phyloP scores from a whole-genome alignment of 371 early-diverging fungal species.

The Circinella umbellata region DNA sequence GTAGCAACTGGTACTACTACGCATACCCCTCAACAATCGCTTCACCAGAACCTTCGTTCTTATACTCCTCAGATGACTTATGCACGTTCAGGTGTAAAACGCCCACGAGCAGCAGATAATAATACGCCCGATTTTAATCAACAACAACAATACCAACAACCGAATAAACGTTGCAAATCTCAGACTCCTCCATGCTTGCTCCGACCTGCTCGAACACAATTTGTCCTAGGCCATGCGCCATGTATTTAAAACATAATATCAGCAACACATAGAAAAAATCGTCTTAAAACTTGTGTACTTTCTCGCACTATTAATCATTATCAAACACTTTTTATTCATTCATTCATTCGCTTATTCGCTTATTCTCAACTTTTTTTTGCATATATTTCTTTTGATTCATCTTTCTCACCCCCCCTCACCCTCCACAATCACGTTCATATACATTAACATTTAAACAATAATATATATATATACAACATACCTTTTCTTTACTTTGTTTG shows the following conservation, averaged over 20 bases:
- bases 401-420: not conserved
- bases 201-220: slow-evolving; percentile 1
- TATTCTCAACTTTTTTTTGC: not conserved
- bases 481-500: too few species aligned
- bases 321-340: not conserved
- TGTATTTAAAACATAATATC: slow-evolving; percentile 6
- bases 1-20: not conserved
- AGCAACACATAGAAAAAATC: too few species aligned
- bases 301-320: not conserved
- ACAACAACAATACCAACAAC: slow-evolving; percentile 1
- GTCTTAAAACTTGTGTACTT: not conserved
- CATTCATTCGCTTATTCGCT: not conserved
- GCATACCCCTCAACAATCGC: not conserved
- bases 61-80: slow-evolving; percentile 9
- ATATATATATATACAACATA: too few species aligned
- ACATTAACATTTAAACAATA: too few species aligned
- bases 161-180: slow-evolving; percentile 10
- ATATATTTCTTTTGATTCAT: not conserved
- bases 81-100: slow-evolving; percentile 10
- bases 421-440: too few species aligned
- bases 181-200: slow-evolving; percentile 12
- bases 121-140: slow-evolving; percentile 9
- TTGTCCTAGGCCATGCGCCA: slow-evolving; percentile 8
- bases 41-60: not conserved
- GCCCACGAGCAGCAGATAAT: slow-evolving; percentile 9